phyloP scores from a whole-genome alignment of 179 eudicot species.

The Silene coronaria region DNA sequence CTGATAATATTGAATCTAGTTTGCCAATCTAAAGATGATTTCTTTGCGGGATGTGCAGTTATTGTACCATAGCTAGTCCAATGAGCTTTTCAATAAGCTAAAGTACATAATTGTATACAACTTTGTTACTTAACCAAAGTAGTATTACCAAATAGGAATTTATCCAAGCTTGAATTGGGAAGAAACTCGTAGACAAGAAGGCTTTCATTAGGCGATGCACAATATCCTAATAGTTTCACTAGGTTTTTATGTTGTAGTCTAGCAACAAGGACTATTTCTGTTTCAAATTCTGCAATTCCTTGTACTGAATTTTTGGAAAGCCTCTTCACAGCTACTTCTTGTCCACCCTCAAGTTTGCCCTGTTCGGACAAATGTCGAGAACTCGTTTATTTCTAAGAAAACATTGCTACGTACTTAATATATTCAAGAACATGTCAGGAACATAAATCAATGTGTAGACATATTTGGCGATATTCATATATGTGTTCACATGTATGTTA shows the following conservation, averaged over 20 bases:
- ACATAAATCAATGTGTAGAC: no score
- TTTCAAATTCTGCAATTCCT: conserved; percentile 19
- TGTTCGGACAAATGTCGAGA: background rate
- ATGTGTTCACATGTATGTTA: no score
- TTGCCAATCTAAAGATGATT: conserved; percentile 32
- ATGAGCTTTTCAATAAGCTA: background rate
- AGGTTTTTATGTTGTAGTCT: conserved; percentile 27
- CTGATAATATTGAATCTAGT: conserved; percentile 31
- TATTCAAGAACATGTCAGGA: no score
- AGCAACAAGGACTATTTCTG: conserved; percentile 21
- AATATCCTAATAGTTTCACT: conserved; percentile 22
- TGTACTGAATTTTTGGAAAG: conserved; percentile 17
- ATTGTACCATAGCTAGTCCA: background rate
- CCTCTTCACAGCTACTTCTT: conserved; percentile 27
- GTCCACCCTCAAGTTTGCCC: conserved; percentile 13
- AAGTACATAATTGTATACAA: background rate
- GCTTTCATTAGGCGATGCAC: conserved; percentile 9
- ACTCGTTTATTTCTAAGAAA: no score
- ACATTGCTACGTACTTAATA: no score
- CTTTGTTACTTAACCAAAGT: background rate
- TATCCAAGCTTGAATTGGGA: conserved; percentile 21
- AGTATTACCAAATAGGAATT: conserved; percentile 15
- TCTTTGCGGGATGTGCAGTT: conserved; percentile 17
- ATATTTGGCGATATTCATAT: no score
- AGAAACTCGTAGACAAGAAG: conserved; percentile 23